A percentile compares a stretch with the other conserved stretches of the same genome.
These are phyloP conservation scores for Sodiomyces alkalinus DNA, from an alignment of 2,329 filamentous ascomycete species.

Conservation along the genomic window DNA sequence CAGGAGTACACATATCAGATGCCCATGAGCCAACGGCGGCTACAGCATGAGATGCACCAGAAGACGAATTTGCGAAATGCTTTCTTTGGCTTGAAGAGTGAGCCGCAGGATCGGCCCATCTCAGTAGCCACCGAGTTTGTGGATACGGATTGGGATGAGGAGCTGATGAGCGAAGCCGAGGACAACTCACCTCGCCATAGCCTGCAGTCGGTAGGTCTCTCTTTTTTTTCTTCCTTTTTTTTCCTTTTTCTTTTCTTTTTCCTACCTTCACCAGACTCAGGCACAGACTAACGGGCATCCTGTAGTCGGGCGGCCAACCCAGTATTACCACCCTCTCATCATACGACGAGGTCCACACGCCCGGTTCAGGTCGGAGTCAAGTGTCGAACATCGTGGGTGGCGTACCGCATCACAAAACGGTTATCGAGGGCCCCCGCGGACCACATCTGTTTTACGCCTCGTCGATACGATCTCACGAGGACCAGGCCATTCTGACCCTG, in stretches of 20 bases:
- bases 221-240: too few species aligned
- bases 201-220: slow-evolving; percentile 51
- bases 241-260: too few species aligned
- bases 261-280: neutral
- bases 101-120: slow-evolving; percentile 39
- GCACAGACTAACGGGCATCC: slow-evolving; percentile 5
- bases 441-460: slow-evolving; percentile 76
- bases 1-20: slow-evolving; percentile 20
- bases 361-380: slow-evolving; percentile 47
- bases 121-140: slow-evolving; percentile 66
- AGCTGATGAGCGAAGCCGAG: slow-evolving; percentile 40
- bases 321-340: slow-evolving; percentile 81
- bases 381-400: slow-evolving; percentile 46
- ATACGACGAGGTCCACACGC: slow-evolving; percentile 70
- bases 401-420: slow-evolving; percentile 42
- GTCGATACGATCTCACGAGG: slow-evolving; percentile 34
- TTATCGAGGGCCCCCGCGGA: slow-evolving; percentile 66
- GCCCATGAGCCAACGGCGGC: slow-evolving; percentile 18
- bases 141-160: slow-evolving; percentile 60
- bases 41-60: slow-evolving; percentile 36
- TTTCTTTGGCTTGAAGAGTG: slow-evolving; percentile 43
- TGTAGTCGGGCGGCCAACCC: slow-evolving; percentile 32
- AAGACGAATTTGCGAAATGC: slow-evolving; percentile 35
- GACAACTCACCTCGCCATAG: slow-evolving; percentile 54
- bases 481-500: slow-evolving; percentile 45